Conservation (phyloP, 805 yeast species). For the Sugiyamaella marilandica region DNA sequence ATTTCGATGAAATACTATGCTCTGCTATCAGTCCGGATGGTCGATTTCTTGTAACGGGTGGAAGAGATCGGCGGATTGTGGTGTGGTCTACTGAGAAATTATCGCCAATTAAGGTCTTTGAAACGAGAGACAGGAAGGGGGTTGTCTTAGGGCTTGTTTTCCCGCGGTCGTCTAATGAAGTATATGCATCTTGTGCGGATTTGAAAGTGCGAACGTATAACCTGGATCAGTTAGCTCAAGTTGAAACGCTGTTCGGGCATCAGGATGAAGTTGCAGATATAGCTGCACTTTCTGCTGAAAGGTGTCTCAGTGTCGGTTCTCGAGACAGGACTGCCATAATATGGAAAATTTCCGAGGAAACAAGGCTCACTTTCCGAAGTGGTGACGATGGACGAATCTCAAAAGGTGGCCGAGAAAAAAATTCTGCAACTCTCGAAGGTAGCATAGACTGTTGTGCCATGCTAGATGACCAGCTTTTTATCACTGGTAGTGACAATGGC, state of each 20-base stretch:
- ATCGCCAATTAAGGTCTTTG: conserved; percentile 70
- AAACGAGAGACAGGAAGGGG: conserved; percentile 66
- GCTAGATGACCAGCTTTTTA: conserved; percentile 88
- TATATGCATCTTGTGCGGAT: conserved; percentile 91
- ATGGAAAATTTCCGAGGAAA: conserved; percentile 96
- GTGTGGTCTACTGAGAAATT: conserved; percentile 83
- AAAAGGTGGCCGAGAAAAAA: conserved; percentile 25
- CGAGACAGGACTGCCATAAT: conserved; percentile 92
- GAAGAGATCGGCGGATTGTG: conserved; percentile 71
- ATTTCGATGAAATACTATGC: conserved; percentile 67
- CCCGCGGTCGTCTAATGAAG: conserved; percentile 74
- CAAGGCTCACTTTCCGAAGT: conserved; percentile 88
- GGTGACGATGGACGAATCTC: conserved; percentile 47
- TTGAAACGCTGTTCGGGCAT: conserved; percentile 91
- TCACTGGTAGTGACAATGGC: conserved; percentile 96
- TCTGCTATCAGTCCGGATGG: conserved; percentile 88
- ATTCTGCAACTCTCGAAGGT: conserved; percentile 50
- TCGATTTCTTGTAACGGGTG: conserved; percentile 84
- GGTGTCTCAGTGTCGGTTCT: conserved; percentile 94
- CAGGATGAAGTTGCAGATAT: conserved; percentile 85
- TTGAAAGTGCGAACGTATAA: conserved; percentile 83
- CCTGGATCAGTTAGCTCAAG: conserved; percentile 77
- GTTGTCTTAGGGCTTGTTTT: conserved; percentile 69
- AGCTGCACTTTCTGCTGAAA: conserved; percentile 73
- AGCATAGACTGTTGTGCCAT: conserved; percentile 84